A percentile compares a stretch with the other conserved stretches of the same genome.
These are phyloP conservation scores for Moesziomyces sp. DNA, from an alignment of 1,284 basidiomycete species.

Conservation along the genomic window DNA sequence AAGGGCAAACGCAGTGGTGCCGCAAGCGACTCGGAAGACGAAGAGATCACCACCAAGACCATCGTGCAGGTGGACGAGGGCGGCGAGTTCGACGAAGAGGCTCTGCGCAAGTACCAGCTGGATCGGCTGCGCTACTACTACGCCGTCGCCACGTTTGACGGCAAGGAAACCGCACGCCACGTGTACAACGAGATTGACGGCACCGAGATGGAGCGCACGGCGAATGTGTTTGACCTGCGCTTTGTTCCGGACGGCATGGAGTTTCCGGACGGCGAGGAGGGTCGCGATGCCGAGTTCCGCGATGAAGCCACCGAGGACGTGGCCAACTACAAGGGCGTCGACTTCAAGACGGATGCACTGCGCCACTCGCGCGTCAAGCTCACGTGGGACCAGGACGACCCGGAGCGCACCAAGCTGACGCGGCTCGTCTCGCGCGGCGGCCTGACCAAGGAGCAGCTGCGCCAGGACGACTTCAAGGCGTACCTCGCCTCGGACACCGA, in stretches of 20 bases:
- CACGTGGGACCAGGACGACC: slow-evolving; percentile 98
- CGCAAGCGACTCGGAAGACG: slow-evolving; percentile 75
- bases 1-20: slow-evolving; percentile 66
- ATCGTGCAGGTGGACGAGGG: slow-evolving; percentile 69
- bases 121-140: slow-evolving; percentile 96
- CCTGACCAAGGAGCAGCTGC: slow-evolving; percentile 50
- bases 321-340: slow-evolving; percentile 79
- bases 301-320: slow-evolving; percentile 78
- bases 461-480: slow-evolving; percentile 65
- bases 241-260: slow-evolving; percentile 80
- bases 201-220: slow-evolving; percentile 94
- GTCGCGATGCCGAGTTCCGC: slow-evolving; percentile 76
- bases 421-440: slow-evolving; percentile 44
- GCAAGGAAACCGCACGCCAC: slow-evolving; percentile 80
- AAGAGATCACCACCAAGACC: slow-evolving; percentile 50
- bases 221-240: slow-evolving; percentile 89
- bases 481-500: slow-evolving; percentile 65
- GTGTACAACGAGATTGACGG: slow-evolving; percentile 89
- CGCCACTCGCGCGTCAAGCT: slow-evolving; percentile 97
- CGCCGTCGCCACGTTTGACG: slow-evolving; percentile 91
- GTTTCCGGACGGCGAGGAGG: slow-evolving; percentile 78
- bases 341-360: slow-evolving; percentile 94
- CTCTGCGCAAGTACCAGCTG: slow-evolving; percentile 89
- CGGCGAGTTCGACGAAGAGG: slow-evolving; percentile 78
- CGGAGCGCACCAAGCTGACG: slow-evolving; percentile 81